Evolutionary conservation across 192 early-diverging fungal genomes (phyloP), one percentile per base, ranked within the genome.

Genomic region (Podila minutissima): DNA sequence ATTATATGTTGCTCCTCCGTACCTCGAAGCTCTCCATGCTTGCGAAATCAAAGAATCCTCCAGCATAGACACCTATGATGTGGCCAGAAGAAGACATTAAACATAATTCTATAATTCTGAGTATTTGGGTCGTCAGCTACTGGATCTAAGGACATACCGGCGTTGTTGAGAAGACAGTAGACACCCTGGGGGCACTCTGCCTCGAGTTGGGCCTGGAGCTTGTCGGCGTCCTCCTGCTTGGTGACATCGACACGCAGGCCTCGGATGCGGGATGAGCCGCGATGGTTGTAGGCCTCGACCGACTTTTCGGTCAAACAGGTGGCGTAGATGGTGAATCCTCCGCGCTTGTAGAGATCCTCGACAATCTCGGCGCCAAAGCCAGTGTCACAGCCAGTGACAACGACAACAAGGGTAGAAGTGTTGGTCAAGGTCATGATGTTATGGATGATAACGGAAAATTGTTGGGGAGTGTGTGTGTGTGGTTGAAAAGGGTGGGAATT

Each of bases 21-120:
- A 78, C 75, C 69, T 81, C 69, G 48, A 72, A 81, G 32, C 71
- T 81, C 7, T 81, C 70, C 24, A 72, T 70, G 2, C 64, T 38
- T 0, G 76, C 66, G 51, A 81, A 81, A 38, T 81, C 76, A 60
- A 81, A 69, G 66, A 81, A 81, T 51, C 76, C 76, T 29, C 76
- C 76, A 22, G 65, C 76, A 53, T 68, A 81, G 61, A 81, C 72
- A 53, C 76, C 76, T 81, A 65, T 26, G 50, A n/a, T 20, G 50
- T 15, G 19, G 7, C 19, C 19, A n/a, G n/a, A 51, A 51, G 50
- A 51, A 51, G 19, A n/a, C n/a, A 51, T 29, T 29, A 29, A 29
- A 29, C 29, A 29, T 29, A 29, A 29, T 29, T 29, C 29, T 29
- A 29, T 29, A 29, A 29, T 3, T 3, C 29, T 29, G 1, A 3